Evolutionary conservation across 306 rosid genomes (phyloP).

Genomic region (Quercus rubra): DNA sequence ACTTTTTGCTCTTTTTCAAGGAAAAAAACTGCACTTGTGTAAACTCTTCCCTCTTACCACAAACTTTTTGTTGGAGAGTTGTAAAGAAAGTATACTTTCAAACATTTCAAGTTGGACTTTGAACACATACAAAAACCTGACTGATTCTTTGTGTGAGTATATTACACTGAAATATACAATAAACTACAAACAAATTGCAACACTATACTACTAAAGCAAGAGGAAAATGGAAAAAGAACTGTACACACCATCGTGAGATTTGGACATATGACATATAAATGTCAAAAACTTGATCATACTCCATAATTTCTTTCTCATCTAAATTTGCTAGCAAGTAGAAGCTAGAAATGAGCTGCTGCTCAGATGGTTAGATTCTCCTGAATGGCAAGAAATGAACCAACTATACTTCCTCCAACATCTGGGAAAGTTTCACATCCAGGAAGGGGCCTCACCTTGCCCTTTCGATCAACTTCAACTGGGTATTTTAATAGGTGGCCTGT

Average conservation of each 20-base stretch:
- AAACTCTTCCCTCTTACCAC: neutral
- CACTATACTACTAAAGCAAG: neutral
- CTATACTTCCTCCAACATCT: conserved; percentile 84
- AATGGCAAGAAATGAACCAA: conserved; percentile 85
- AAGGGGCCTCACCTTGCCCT: conserved; percentile 74
- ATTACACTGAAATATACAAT: neutral
- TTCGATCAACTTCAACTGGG: conserved; percentile 77
- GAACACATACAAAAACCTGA: too few relatives aligned
- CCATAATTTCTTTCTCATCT: conserved; percentile 22
- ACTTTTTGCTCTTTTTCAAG: neutral
- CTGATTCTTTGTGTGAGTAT: neutral
- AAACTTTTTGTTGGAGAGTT: neutral
- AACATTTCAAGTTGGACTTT: neutral
- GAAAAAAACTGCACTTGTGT: neutral
- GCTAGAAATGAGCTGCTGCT: conserved; percentile 31
- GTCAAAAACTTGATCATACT: conserved; percentile 20
- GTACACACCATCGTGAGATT: neutral
- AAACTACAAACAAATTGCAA: neutral
- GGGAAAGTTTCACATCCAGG: conserved; percentile 82
- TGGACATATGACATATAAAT: conserved; percentile 10
- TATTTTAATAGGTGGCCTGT: conserved; percentile 79
- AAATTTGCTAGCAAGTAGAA: conserved; percentile 10
- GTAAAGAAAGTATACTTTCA: neutral
- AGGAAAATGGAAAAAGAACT: neutral
- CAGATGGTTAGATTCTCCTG: conserved; percentile 88